Evolutionary conservation across 2,329 filamentous ascomycete genomes (phyloP).

Genomic region (Diplodia seriata): DNA sequence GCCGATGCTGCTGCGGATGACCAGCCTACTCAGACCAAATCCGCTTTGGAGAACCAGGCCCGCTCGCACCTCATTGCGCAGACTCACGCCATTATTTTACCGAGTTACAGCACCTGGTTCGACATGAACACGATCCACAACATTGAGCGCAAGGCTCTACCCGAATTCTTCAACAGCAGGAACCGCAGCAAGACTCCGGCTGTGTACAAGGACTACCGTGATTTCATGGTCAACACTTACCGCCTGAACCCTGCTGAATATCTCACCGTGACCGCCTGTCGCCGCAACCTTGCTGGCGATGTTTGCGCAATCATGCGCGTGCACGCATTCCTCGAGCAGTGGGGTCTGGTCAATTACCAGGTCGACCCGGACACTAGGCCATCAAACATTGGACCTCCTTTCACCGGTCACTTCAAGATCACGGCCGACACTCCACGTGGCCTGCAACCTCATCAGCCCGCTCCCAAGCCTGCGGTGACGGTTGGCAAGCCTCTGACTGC

Average conservation of each 20-base stretch:
- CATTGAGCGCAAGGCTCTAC: constrained; percentile 91
- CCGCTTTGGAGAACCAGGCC: constrained; percentile 81
- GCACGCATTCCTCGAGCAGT: constrained; percentile 96
- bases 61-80: constrained; percentile 92
- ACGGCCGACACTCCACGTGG: constrained; percentile 95
- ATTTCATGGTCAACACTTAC: constrained; percentile 99
- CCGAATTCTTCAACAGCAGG: constrained; percentile 97
- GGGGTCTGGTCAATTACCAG: constrained; percentile 99
- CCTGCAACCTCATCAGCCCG: constrained; percentile 92
- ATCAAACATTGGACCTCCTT: constrained; percentile 93
- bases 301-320: constrained; percentile 99
- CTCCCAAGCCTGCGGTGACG: constrained; percentile 71
- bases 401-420: constrained; percentile 96
- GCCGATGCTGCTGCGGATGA: constrained; percentile 57
- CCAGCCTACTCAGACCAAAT: constrained; percentile 73
- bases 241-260: constrained; percentile 95
- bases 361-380: constrained; percentile 95
- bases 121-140: constrained; percentile 93
- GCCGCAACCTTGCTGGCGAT: constrained; percentile 92
- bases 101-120: constrained; percentile 98
- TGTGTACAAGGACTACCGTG: constrained; percentile 98
- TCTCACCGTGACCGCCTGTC: constrained; percentile 93
- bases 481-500: constrained; percentile 67
- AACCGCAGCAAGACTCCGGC: constrained; percentile 98
- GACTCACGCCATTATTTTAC: constrained; percentile 93